Evolutionary conservation across 495 filamentous ascomycete genomes (phyloP).

Genomic region (Penicillium coprophilum): DNA sequence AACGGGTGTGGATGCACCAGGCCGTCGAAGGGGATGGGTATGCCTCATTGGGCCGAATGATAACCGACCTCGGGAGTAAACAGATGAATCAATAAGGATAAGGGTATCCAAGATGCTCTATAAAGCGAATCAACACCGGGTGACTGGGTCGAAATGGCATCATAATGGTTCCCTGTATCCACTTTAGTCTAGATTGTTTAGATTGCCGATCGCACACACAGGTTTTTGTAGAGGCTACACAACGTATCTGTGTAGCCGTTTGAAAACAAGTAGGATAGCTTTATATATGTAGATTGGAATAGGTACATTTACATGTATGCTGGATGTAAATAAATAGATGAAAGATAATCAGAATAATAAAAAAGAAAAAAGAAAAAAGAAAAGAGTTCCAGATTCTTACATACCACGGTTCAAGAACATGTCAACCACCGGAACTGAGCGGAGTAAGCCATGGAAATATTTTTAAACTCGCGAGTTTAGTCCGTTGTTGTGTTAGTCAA

Average conservation of each 20-base stretch:
- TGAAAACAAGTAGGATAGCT: too few relatives aligned
- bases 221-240: conserved; percentile 1
- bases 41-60: neutral
- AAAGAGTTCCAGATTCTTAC: neutral
- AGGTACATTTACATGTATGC: too few relatives aligned
- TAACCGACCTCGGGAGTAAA: too few relatives aligned
- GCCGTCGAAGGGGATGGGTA: neutral
- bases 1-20: conserved; percentile 18
- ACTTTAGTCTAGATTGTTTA: conserved; percentile 30
- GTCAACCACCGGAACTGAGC: conserved; percentile 27
- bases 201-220: conserved; percentile 25
- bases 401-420: conserved; percentile 12
- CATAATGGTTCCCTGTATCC: conserved; percentile 20
- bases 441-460: conserved; percentile 10
- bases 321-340: neutral
- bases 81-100: neutral
- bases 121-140: conserved; percentile 1
- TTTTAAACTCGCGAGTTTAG: neutral
- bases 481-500: neutral
- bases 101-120: conserved; percentile 1
- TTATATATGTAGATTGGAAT: too few relatives aligned
- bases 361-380: neutral
- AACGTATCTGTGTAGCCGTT: conserved; percentile 18
- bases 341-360: neutral
- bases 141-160: conserved; percentile 16